Conservation (phyloP, 306 rosid species). For the Lotus japonicus region DNA sequence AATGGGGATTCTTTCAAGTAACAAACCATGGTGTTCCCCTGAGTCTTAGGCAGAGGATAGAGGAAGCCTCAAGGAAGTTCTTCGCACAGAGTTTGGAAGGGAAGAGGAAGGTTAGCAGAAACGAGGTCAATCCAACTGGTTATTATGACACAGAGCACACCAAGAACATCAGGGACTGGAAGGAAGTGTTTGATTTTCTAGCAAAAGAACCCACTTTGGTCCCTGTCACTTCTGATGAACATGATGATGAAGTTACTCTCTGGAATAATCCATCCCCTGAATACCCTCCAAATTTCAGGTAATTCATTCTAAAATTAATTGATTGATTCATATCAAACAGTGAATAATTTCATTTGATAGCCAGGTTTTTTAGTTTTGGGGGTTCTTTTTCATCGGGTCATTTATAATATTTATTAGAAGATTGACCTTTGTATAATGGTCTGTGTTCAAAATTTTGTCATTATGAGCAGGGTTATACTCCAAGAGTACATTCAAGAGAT, state of each 20-base stretch:
- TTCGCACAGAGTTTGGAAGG: conserved; percentile 46
- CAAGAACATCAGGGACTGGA: conserved; percentile 71
- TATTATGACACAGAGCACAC: conserved; percentile 53
- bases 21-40: conserved; percentile 43
- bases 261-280: conserved; percentile 50
- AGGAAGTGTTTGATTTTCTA: conserved; percentile 47
- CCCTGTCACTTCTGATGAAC: conserved; percentile 27
- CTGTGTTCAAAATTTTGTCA: neutral
- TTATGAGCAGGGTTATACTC: conserved; percentile 24
- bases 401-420: neutral
- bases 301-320: neutral
- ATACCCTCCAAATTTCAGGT: conserved; percentile 42
- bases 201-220: conserved; percentile 28
- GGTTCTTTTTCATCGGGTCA: neutral
- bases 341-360: neutral
- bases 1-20: conserved; percentile 35
- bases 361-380: neutral
- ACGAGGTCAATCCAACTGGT: conserved; percentile 17
- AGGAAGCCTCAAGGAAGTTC: conserved; percentile 31
- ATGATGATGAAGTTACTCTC: conserved; percentile 9
- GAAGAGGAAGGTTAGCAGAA: conserved; percentile 43
- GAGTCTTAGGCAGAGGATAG: conserved; percentile 13
- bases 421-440: neutral
- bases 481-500: conserved; percentile 43
- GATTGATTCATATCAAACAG: neutral